phyloP scores from a whole-genome alignment of 139 green algal species.

The Chlamydomonas incerta region DNA sequence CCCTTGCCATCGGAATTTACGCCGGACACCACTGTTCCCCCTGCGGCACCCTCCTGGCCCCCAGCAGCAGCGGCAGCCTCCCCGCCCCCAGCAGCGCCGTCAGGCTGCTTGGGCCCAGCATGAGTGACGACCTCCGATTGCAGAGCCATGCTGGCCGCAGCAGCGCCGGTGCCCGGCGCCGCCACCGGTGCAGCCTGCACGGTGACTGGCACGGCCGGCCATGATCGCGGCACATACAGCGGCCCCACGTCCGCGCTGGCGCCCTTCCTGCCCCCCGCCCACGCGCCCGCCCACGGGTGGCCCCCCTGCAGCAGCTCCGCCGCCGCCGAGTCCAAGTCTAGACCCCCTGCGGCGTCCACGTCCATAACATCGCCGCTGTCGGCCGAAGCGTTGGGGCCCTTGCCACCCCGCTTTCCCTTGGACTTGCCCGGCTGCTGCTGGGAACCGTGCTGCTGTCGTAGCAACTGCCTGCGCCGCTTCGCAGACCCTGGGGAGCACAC shows the following conservation, averaged over 20 bases:
- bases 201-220: not conserved
- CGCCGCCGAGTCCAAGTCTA: no score
- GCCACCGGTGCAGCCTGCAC: not conserved
- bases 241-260: not conserved
- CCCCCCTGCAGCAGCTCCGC: no score
- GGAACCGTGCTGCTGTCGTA: not conserved
- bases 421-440: not conserved
- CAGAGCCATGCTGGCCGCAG: no score
- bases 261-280: no score
- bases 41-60: not conserved
- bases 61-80: not conserved
- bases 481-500: conserved; percentile 24
- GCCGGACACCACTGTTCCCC: no score
- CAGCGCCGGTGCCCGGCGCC: not conserved
- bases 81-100: no score
- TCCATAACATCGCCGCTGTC: not conserved
- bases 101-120: no score
- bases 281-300: no score
- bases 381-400: not conserved
- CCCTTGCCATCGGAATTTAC: no score
- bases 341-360: not conserved
- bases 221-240: conserved; percentile 4
- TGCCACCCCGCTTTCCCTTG: no score
- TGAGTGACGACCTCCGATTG: no score
- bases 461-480: not conserved